Evolutionary conservation across 305 asterid genomes (phyloP), one percentile per base, ranked within the genome.

Genomic region (Fraxinus floribunda): DNA sequence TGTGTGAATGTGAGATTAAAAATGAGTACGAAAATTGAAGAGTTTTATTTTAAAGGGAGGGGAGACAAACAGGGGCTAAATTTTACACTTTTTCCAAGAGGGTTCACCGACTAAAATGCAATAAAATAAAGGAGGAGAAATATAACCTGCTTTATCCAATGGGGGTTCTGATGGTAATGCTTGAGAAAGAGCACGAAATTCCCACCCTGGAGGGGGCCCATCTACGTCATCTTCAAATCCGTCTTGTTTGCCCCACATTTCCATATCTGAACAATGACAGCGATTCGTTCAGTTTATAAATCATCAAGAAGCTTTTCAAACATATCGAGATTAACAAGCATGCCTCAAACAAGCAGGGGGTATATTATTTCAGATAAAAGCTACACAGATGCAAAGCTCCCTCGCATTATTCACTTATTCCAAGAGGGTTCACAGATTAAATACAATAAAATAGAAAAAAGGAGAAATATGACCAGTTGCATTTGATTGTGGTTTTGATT

Each of bases 121-220:
- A 78, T n/a, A n/a, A n/a, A 55, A 5, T 55, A 55, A 41, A 26
- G 49, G 52, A 80, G 8, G 24, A 75, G 18, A 75, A 79, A 38
- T 3, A 44, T 73, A 38, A 90, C 94, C 91, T 86, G 90, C 30
- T 39, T 83, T 60, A 72, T 30, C 35, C 35, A 64, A 64, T 64
- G 73, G 16, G 35, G 32, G 77, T 68, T 80, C 79, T 22, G 73
- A 10, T 22, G 92, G 88, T 77, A 85, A 76, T 38, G 88, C 87
- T 80, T 85, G 81, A 73, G 72, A 88, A 79, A 86, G 89, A 70
- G 82, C 77, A 83, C 75, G 39, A 52, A 62, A 62, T 62, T 62
- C 29, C 29, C 72, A 62, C 29, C 32, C 32, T 24, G 72, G 72
- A 24, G 72, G 72, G 15, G 72, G 32, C 2, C 29, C 29, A 62